Evolutionary conservation across 169 alveolate species (phyloP).

Genomic region (Plasmodium sp.): DNA sequence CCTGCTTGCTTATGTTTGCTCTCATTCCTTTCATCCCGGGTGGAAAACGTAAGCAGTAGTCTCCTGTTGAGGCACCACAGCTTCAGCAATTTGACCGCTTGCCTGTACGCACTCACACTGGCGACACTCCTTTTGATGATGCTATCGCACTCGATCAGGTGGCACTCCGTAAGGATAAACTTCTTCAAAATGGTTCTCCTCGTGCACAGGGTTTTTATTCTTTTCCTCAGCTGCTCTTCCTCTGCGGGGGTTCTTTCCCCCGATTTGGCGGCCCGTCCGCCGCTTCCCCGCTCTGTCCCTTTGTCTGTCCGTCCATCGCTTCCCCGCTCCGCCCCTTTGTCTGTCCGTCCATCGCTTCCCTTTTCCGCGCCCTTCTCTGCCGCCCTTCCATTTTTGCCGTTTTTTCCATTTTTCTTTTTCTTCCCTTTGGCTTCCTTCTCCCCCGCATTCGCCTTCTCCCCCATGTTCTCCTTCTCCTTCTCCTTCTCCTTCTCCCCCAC

Average conservation of each 20-base stretch:
- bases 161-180: not conserved
- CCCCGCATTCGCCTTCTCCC: not conserved
- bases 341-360: too few relatives aligned
- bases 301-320: not conserved
- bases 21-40: not conserved
- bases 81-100: slow-evolving; percentile 28
- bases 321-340: too few relatives aligned
- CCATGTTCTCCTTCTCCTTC: not conserved
- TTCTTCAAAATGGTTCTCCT: not conserved
- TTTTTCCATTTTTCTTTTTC: not conserved
- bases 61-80: slow-evolving; percentile 41
- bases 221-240: not conserved
- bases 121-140: not conserved
- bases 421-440: not conserved
- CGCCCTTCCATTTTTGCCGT: not conserved
- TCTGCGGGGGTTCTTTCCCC: too few relatives aligned
- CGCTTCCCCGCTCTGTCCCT: not conserved
- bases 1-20: not conserved
- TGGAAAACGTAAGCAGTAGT: not conserved
- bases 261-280: not conserved
- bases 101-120: not conserved
- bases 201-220: not conserved
- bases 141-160: slow-evolving; percentile 8
- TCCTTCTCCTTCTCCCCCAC: not conserved
- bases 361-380: not conserved